These are phyloP conservation scores for Nakaseomyces uthaithaninus DNA, from an alignment of 1,139 yeast genomes.

Conservation along the genomic window DNA sequence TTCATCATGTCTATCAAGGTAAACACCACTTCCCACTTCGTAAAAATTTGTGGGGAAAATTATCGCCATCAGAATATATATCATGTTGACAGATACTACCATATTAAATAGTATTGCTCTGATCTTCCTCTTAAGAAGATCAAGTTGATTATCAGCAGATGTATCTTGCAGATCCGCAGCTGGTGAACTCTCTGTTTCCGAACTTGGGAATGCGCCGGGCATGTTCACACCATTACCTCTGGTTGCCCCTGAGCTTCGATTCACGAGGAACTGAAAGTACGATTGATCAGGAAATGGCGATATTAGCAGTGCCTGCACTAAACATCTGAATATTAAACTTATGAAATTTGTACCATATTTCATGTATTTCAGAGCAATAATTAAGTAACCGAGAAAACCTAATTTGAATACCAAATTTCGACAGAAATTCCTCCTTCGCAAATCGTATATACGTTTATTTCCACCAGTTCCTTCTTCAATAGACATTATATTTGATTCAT, in stretches of 20 bases:
- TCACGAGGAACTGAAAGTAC: conserved; percentile 9
- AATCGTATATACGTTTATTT: conserved; percentile 17
- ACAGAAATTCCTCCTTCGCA: conserved; percentile 24
- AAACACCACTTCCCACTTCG: conserved; percentile 15
- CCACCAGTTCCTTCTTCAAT: conserved; percentile 1
- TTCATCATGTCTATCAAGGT: conserved; percentile 17
- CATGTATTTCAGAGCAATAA: conserved; percentile 24
- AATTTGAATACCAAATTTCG: conserved; percentile 19
- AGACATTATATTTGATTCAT: background rate
- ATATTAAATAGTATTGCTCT: conserved; percentile 24
- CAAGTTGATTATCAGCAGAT: conserved; percentile 14
- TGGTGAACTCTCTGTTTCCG: conserved; percentile 8
- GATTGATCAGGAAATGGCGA: conserved; percentile 32
- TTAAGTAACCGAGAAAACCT: conserved; percentile 20
- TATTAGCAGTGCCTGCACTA: conserved; percentile 29
- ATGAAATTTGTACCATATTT: conserved; percentile 25
- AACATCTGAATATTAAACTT: conserved; percentile 21
- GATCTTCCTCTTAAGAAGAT: conserved; percentile 23
- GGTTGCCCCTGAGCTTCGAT: conserved; percentile 11
- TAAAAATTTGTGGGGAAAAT: conserved; percentile 26
- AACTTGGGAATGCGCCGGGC: conserved; percentile 22
- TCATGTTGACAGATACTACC: conserved; percentile 23
- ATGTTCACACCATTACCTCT: conserved; percentile 12
- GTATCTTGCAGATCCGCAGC: background rate
- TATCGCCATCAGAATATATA: conserved; percentile 24